Base-by-base conservation (phyloP, 257 asterid species). In the Scutellaria baicalensis region DNA sequence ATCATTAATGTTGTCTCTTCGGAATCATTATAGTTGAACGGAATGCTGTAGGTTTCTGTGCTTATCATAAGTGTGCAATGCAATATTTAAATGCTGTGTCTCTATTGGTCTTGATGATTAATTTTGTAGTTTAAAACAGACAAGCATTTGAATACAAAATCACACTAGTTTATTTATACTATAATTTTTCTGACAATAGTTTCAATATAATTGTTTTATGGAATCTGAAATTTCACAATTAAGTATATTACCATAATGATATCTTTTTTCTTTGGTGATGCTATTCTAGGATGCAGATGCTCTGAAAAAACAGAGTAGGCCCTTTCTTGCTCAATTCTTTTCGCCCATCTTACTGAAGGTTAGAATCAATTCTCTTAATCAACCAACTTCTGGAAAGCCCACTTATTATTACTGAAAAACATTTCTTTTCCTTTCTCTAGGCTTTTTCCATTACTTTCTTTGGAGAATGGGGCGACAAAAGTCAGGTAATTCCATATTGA, bases 381-480 rank as follows among this genome's bases (percentile, higher is more conserved):
- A 13, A 59, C 64, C 61, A 23, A 14, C 56, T 74, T 68, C 27
- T 42, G 38, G 35, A 70, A 77, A 63, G 18, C 78, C 75, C 27
- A 21, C 68, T 56, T 64, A 54, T 69, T 52, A 60, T 72, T 31
- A 61, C 12, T 73, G 33, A 66, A 31, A 54, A 17, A 39, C 59
- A 51, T 54, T 52, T 45, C 35, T 52, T 60, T 59, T 35, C 36
- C 57, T 43, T 64, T 75, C 71, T 80, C 76, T 75, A 94, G 97
- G 99, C 99, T 12, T 94, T 94, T 76, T 94, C 99, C 63, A 91
- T 94, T 76, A 94, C 99, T 48, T 91, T 94, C 86, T 94, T 94
- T 54, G 97, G 99, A 54, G 99, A 94, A 88, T 94, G 92, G 93
- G 99, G 97, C 11, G 99, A 94, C 79, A 94, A 86, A 84, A 94